A percentile compares a stretch with the other conserved stretches of the same genome.
Evolutionary conservation across 2,329 filamentous ascomycete genomes (phyloP).

Genomic region (Colletotrichum aenigma): DNA sequence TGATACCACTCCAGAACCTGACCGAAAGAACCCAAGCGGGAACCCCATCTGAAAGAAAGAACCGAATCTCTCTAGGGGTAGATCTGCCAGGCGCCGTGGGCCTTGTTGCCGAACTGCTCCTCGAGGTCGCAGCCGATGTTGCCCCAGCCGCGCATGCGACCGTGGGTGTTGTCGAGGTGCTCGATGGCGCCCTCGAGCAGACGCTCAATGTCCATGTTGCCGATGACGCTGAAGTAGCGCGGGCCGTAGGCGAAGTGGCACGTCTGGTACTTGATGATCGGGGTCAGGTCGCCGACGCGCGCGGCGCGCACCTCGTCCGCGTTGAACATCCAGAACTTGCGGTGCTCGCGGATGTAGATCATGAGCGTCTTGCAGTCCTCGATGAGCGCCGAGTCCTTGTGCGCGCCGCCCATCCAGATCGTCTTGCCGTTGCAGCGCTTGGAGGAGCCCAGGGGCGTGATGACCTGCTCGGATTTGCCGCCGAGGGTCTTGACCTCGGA

Average conservation of each 20-base stretch:
- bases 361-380: conserved; percentile 4
- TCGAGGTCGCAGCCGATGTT: neutral
- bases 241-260: neutral
- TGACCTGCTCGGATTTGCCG: neutral
- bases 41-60: neutral
- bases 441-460: neutral
- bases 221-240: neutral
- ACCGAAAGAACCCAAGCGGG: neutral
- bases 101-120: neutral
- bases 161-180: neutral
- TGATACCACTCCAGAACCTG: neutral
- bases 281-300: neutral
- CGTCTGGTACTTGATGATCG: conserved; percentile 1
- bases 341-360: neutral
- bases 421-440: conserved; percentile 1
- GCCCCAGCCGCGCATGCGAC: neutral
- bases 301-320: neutral
- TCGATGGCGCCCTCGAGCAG: neutral
- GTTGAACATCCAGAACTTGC: neutral
- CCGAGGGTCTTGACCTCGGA: neutral
- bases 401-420: neutral
- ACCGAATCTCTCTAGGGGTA: neutral
- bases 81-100: neutral
- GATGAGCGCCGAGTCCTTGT: neutral
- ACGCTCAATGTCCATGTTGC: conserved; percentile 8